Evolutionary conservation across 2,329 filamentous ascomycete genomes (phyloP).

Genomic region (Trichophyton simii): DNA sequence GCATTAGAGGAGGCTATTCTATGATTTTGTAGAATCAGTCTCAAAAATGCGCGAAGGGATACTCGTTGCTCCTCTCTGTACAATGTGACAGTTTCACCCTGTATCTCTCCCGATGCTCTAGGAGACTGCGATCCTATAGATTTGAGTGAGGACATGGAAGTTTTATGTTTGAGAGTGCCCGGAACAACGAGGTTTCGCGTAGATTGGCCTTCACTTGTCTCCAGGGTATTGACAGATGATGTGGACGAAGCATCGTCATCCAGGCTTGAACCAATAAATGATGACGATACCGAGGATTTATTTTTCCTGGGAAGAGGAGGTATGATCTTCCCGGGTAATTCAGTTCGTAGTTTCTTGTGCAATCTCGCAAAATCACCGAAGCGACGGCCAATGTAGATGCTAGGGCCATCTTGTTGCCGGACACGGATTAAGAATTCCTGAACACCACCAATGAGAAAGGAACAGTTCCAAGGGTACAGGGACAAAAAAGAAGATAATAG

Average conservation of each 20-base stretch:
- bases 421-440: conserved; percentile 84
- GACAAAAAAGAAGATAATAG: not conserved
- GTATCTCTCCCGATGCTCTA: conserved; percentile 31
- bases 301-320: conserved; percentile 85
- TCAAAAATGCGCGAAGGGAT: conserved; percentile 80
- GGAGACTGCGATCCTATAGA: conserved; percentile 13
- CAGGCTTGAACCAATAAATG: conserved; percentile 46
- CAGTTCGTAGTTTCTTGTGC: conserved; percentile 64
- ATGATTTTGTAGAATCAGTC: conserved; percentile 70
- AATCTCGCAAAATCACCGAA: conserved; percentile 80
- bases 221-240: conserved; percentile 64
- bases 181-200: conserved; percentile 22
- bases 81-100: conserved; percentile 45
- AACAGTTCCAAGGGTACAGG: not conserved
- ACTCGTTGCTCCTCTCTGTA: conserved; percentile 85
- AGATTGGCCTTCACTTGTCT: conserved; percentile 32
- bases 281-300: conserved; percentile 58
- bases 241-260: conserved; percentile 69
- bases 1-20: conserved; percentile 72
- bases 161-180: not conserved
- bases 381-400: conserved; percentile 67
- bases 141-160: conserved; percentile 15
- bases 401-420: conserved; percentile 60
- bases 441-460: not conserved
- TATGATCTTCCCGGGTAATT: conserved; percentile 81